phyloP scores from a whole-genome alignment of 2,329 filamentous ascomycete species.

The Gaeumannomyces tritici region DNA sequence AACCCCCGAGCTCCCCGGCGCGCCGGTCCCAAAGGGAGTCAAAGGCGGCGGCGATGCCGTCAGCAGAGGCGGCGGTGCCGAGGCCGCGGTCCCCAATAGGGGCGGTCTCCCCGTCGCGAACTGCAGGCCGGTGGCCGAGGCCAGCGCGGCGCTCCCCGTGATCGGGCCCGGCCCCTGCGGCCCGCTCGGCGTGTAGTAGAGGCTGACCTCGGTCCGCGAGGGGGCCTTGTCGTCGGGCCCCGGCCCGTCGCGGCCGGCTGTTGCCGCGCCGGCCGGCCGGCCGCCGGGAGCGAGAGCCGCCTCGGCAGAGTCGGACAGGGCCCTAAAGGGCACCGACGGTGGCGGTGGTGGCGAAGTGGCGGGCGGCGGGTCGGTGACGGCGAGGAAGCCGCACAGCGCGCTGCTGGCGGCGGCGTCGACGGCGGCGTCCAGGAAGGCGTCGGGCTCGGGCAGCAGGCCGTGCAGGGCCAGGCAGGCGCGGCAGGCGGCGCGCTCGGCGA shows the following conservation, averaged over 20 bases:
- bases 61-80: background rate
- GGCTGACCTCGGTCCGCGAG: conserved; percentile 24
- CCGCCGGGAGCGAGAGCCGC: conserved; percentile 11
- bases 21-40: background rate
- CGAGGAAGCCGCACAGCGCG: conserved; percentile 19
- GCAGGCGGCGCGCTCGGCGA: conserved; percentile 30
- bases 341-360: conserved; percentile 15
- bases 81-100: background rate
- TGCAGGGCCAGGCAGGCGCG: conserved; percentile 28
- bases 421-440: conserved; percentile 17
- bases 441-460: conserved; percentile 23
- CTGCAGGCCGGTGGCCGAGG: conserved; percentile 17
- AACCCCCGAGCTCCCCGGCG: background rate
- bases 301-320: conserved; percentile 22
- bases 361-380: no score
- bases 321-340: conserved; percentile 24
- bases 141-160: conserved; percentile 27
- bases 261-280: conserved; percentile 8
- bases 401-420: conserved; percentile 24
- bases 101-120: conserved; percentile 7
- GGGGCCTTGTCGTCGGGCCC: conserved; percentile 18
- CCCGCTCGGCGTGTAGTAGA: conserved; percentile 27
- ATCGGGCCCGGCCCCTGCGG: conserved; percentile 23
- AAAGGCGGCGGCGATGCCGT: no score
- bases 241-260: background rate